Percentiles rank a stretch among this genome's conserved stretches.
Conservation (phyloP, 306 rosid species). For the Ormosia emarginata region DNA sequence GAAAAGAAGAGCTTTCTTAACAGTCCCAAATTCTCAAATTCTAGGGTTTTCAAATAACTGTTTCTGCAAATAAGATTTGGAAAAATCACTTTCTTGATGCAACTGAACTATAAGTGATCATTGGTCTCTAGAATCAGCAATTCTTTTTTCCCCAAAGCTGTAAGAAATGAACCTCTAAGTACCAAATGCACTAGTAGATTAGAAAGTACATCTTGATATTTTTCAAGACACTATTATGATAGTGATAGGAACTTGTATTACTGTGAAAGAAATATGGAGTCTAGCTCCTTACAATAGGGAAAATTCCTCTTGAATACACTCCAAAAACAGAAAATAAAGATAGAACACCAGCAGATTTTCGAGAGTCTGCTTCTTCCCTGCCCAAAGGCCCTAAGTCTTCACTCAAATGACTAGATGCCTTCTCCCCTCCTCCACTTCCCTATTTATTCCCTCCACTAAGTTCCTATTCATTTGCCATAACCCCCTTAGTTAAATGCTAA, state of each 20-base stretch:
- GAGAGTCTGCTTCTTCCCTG: too few relatives aligned
- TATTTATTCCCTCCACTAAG: too few relatives aligned
- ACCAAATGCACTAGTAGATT: background rate
- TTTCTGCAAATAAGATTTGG: background rate
- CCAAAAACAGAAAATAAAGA: too few relatives aligned
- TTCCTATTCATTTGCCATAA: too few relatives aligned
- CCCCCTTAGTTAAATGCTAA: too few relatives aligned
- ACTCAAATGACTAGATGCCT: too few relatives aligned
- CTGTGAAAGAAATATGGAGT: too few relatives aligned
- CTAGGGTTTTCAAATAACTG: constrained; percentile 4
- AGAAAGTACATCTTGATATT: background rate
- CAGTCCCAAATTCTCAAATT: background rate
- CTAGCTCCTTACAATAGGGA: too few relatives aligned
- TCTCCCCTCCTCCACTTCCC: too few relatives aligned
- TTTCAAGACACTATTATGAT: background rate
- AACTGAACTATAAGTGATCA: background rate
- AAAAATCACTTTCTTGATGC: background rate
- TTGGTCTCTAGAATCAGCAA: background rate
- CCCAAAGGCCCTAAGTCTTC: too few relatives aligned
- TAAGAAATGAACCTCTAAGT: background rate
- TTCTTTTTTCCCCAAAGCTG: background rate
- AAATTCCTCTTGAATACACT: too few relatives aligned
- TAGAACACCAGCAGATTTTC: too few relatives aligned
- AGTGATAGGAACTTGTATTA: background rate
- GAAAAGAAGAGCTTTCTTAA: background rate